Conservation (phyloP, 208 protist species). For the Acanthamoeba royreba region DNA sequence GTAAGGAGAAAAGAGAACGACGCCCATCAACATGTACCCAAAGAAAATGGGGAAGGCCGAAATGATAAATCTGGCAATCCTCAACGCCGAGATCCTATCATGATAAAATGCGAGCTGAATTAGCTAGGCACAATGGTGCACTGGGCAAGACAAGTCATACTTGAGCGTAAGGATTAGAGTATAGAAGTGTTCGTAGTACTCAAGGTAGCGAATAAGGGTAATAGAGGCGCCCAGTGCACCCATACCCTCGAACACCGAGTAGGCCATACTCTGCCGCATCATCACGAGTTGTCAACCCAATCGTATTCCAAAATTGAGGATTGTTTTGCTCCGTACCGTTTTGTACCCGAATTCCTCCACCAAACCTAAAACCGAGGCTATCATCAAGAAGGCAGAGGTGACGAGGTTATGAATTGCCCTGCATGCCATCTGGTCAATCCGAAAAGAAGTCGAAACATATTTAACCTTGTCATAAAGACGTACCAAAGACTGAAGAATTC, state of each 20-base stretch:
- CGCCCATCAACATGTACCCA: slow-evolving; percentile 50
- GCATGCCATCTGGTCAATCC: too few relatives aligned
- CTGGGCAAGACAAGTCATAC: background rate
- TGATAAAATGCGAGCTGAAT: background rate
- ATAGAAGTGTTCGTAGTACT: slow-evolving; percentile 46
- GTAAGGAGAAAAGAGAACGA: slow-evolving; percentile 50
- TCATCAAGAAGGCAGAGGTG: background rate
- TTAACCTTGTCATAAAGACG: too few relatives aligned
- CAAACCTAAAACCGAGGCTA: background rate
- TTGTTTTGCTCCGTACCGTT: too few relatives aligned
- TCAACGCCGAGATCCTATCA: background rate
- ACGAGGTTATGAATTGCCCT: background rate
- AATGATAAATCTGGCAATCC: slow-evolving; percentile 25
- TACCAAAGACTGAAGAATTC: slow-evolving; percentile 24
- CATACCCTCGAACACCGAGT: slow-evolving; percentile 29
- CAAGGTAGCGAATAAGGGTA: slow-evolving; percentile 48
- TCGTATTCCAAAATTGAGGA: too few relatives aligned
- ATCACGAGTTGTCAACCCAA: too few relatives aligned
- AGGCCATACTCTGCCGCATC: background rate
- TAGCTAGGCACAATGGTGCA: background rate
- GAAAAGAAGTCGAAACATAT: too few relatives aligned
- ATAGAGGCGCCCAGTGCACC: slow-evolving; percentile 20
- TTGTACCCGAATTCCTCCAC: slow-evolving; percentile 34
- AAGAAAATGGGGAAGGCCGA: slow-evolving; percentile 49
- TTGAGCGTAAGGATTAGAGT: slow-evolving; percentile 46